These are phyloP conservation scores for Solanum microdontum DNA, from an alignment of 257 asterid species.

Conservation along the genomic window DNA sequence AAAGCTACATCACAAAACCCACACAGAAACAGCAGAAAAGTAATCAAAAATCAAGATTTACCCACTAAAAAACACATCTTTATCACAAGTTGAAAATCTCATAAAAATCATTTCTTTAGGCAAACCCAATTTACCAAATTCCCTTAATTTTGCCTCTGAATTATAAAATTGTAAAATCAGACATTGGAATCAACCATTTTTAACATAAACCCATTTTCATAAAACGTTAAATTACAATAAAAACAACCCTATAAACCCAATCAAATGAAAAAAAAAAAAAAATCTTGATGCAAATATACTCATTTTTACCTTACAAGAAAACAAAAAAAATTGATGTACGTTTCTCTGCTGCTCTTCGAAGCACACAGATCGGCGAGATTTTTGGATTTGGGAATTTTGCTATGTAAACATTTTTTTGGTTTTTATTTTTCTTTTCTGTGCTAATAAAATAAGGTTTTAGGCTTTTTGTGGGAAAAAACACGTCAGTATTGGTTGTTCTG, in stretches of 20 bases:
- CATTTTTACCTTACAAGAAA: neutral
- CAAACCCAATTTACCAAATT: neutral
- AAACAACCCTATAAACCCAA: neutral
- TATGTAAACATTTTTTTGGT: neutral
- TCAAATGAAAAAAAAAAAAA: neutral
- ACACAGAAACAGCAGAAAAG: neutral
- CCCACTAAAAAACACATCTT: neutral
- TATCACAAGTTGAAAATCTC: neutral
- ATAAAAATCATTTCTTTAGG: neutral
- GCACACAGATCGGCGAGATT: neutral
- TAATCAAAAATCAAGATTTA: neutral
- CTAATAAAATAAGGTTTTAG: neutral
- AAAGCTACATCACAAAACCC: neutral
- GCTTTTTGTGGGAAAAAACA: neutral
- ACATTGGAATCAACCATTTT: neutral
- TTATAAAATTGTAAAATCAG: neutral
- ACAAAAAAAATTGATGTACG: neutral
- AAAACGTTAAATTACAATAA: neutral
- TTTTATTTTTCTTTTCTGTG: neutral
- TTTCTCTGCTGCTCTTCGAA: neutral
- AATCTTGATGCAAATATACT: neutral
- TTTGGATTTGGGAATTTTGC: neutral
- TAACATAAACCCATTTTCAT: neutral
- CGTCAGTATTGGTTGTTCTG: neutral
- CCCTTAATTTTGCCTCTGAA: neutral